A percentile compares a stretch with the other conserved stretches of the same genome.
Evolutionary conservation across 768 basidiomycete species (phyloP).

Genomic region (Phaffia australis): DNA sequence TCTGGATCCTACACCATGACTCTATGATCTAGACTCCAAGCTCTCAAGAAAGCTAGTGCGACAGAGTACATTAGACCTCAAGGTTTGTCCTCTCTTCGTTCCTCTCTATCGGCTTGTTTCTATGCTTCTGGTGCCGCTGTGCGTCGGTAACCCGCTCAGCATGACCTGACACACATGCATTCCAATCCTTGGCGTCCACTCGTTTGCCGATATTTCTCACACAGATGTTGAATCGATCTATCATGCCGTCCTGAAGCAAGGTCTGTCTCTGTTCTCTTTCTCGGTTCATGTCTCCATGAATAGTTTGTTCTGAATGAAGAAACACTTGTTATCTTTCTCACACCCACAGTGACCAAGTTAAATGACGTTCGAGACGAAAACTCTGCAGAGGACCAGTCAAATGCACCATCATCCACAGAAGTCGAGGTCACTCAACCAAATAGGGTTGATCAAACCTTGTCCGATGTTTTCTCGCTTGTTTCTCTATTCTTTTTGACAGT

Average conservation of each 20-base stretch:
- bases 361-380: constrained; percentile 72
- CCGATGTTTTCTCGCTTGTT: constrained; percentile 88
- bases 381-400: constrained; percentile 11
- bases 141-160: not conserved
- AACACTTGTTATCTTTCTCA: constrained; percentile 33
- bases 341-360: constrained; percentile 58
- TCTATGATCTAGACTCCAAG: constrained; percentile 7
- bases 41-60: constrained; percentile 73
- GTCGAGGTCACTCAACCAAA: constrained; percentile 43
- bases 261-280: constrained; percentile 41
- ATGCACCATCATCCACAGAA: constrained; percentile 43
- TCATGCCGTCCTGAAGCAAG: constrained; percentile 85
- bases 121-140: not conserved
- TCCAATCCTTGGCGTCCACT: too few relatives aligned
- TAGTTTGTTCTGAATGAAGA: constrained; percentile 16
- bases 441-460: constrained; percentile 83
- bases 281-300: not conserved
- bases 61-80: constrained; percentile 84
- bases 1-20: not conserved
- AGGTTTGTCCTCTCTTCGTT: constrained; percentile 58
- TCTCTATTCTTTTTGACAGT: constrained; percentile 89
- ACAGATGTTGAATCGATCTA: constrained; percentile 48
- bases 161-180: too few relatives aligned
- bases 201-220: not conserved
- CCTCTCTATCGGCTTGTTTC: not conserved